Percentiles rank a stretch among this genome's conserved stretches.
phyloP scores from a whole-genome alignment of 305 asterid genomes.

The Fraxinus sp. region DNA sequence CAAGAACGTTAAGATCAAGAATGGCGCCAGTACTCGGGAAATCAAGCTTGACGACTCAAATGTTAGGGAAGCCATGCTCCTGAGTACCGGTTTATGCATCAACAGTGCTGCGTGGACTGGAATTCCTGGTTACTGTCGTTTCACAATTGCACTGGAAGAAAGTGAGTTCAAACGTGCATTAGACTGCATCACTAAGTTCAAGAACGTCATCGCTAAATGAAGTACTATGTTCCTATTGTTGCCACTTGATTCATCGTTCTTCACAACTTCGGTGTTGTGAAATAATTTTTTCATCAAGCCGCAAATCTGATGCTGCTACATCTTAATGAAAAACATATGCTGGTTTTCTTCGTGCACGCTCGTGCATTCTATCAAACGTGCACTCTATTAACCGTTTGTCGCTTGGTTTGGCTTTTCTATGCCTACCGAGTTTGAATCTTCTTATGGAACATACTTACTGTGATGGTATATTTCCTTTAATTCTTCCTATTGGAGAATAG shows the following conservation, averaged over 20 bases:
- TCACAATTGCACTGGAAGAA: constrained; percentile 78
- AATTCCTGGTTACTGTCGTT: constrained; percentile 85
- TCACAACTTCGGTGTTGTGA: constrained; percentile 57
- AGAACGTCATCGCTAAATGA: constrained; percentile 42
- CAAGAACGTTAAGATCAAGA: constrained; percentile 46
- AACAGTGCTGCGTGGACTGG: constrained; percentile 91
- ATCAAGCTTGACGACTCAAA: constrained; percentile 65
- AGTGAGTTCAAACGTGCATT: constrained; percentile 67
- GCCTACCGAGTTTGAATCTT: background rate
- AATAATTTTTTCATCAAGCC: constrained; percentile 1
- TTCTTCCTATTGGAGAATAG: background rate
- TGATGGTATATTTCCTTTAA: background rate
- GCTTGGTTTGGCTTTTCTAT: background rate
- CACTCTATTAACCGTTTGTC: background rate
- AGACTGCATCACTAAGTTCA: constrained; percentile 70
- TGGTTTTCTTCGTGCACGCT: background rate
- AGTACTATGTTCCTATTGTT: background rate
- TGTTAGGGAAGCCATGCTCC: constrained; percentile 75
- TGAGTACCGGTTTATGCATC: constrained; percentile 84
- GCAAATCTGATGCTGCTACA: background rate
- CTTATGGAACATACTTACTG: background rate
- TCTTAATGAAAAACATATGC: background rate
- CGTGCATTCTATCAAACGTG: background rate
- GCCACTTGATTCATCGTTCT: constrained; percentile 12
- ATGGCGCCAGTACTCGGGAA: constrained; percentile 32